phyloP scores from a whole-genome alignment of 2,329 filamentous ascomycete genomes.

The Albophoma yamanashiensis region DNA sequence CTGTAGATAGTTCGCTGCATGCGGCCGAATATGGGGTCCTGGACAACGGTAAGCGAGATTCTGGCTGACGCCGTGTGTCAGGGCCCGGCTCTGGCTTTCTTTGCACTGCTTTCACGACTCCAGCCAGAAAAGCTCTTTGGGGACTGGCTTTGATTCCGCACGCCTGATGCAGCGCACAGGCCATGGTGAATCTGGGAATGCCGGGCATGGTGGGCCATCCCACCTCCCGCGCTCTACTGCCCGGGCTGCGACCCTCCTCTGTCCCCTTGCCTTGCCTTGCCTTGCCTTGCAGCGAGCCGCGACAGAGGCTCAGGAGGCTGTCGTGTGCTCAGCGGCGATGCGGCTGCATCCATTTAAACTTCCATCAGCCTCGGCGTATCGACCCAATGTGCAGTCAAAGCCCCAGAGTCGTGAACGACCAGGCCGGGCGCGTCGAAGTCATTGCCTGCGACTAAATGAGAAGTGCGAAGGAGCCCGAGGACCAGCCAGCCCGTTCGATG shows the following conservation, averaged over 20 bases:
- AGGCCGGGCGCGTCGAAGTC: neutral
- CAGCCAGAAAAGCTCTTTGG: neutral
- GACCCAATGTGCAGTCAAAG: neutral
- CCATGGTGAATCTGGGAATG: constrained; percentile 6
- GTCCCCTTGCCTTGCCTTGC: neutral
- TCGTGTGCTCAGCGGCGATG: neutral
- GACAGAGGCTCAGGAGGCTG: neutral
- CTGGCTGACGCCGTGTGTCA: neutral
- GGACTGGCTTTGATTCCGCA: neutral
- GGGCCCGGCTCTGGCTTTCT: neutral
- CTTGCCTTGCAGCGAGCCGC: neutral
- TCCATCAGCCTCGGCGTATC: neutral
- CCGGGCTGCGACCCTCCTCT: neutral
- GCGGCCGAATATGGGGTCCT: constrained; percentile 6
- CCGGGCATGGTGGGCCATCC: neutral
- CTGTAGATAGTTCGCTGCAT: constrained; percentile 5
- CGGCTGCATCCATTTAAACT: neutral
- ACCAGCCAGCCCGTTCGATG: neutral
- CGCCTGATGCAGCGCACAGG: constrained; percentile 5
- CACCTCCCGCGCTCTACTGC: neutral
- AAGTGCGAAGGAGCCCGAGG: neutral
- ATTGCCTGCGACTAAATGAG: neutral
- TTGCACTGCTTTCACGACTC: neutral
- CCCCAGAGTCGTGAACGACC: neutral
- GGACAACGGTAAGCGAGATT: constrained; percentile 1